Evolutionary conservation across 2,329 filamentous ascomycete species (phyloP).

Genomic region (Ilyonectria sp.): DNA sequence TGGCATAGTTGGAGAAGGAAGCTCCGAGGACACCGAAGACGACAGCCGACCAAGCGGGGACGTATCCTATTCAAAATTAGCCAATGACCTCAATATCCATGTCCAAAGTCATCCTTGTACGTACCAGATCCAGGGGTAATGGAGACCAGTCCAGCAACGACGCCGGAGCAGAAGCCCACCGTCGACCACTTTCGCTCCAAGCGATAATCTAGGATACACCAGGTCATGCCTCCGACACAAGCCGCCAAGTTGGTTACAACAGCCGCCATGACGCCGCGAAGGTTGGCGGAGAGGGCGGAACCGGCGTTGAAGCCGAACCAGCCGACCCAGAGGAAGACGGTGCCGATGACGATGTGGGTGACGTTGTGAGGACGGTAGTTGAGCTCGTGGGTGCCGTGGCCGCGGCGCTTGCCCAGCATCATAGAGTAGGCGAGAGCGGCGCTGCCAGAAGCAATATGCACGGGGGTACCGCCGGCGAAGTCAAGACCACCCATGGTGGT

Average conservation of each 20-base stretch:
- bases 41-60: slow-evolving; percentile 87
- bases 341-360: slow-evolving; percentile 92
- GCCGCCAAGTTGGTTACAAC: slow-evolving; percentile 90
- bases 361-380: slow-evolving; percentile 96
- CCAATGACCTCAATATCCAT: background rate
- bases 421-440: slow-evolving; percentile 92
- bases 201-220: slow-evolving; percentile 91
- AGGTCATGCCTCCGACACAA: slow-evolving; percentile 87
- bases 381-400: slow-evolving; percentile 88
- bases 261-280: slow-evolving; percentile 89
- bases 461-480: slow-evolving; percentile 91
- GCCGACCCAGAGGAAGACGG: slow-evolving; percentile 94
- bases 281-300: slow-evolving; percentile 83
- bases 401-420: slow-evolving; percentile 89
- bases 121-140: slow-evolving; percentile 88
- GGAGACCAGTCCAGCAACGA: slow-evolving; percentile 88
- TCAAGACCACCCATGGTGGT: slow-evolving; percentile 86
- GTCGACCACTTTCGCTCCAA: slow-evolving; percentile 94
- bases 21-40: slow-evolving; percentile 85
- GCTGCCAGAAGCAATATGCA: slow-evolving; percentile 87
- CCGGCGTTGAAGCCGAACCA: slow-evolving; percentile 98
- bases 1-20: slow-evolving; percentile 87
- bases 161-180: slow-evolving; percentile 92
- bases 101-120: slow-evolving; percentile 32
- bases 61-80: slow-evolving; percentile 67